Evolutionary conservation across 2,329 filamentous ascomycete genomes (phyloP).

Genomic region (Microsporum ferrugineum): DNA sequence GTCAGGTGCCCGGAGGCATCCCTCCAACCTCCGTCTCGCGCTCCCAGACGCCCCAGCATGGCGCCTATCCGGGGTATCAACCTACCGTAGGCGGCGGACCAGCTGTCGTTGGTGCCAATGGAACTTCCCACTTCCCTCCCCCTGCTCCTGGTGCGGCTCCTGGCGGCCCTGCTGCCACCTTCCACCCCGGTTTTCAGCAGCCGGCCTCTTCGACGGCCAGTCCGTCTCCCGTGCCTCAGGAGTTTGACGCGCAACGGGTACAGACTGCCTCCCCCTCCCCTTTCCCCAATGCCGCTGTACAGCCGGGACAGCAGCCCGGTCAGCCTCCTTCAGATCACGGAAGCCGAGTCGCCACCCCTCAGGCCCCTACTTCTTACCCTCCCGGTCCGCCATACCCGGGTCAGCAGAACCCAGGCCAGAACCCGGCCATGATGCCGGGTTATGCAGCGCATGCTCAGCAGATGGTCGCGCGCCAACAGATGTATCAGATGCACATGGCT

Average conservation of each 20-base stretch:
- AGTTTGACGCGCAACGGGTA: constrained; percentile 58
- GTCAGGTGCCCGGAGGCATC: constrained; percentile 60
- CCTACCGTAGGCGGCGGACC: constrained; percentile 41
- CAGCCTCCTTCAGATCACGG: constrained; percentile 60
- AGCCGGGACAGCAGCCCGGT: constrained; percentile 49
- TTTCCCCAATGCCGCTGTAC: constrained; percentile 64
- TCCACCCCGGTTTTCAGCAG: constrained; percentile 41
- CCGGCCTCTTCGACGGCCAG: constrained; percentile 73
- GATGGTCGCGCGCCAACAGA: constrained; percentile 63
- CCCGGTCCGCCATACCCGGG: constrained; percentile 36
- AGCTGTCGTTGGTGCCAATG: constrained; percentile 16
- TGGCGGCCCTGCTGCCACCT: neutral
- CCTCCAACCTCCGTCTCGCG: constrained; percentile 54
- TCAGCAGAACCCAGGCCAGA: constrained; percentile 9
- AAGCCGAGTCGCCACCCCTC: constrained; percentile 55
- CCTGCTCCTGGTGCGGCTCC: neutral
- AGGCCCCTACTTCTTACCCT: constrained; percentile 55
- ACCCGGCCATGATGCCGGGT: constrained; percentile 36
- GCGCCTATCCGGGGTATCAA: constrained; percentile 60
- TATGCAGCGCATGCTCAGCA: constrained; percentile 40
- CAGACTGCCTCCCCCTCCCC: constrained; percentile 87
- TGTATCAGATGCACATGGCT: constrained; percentile 76
- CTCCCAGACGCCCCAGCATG: constrained; percentile 82
- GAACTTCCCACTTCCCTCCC: constrained; percentile 48
- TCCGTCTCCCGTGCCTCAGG: constrained; percentile 84